Percentiles rank a stretch among this genome's conserved stretches.
These are phyloP conservation scores for Emmonsiellopsis sp. DNA, from an alignment of 2,329 filamentous ascomycete species.

Conservation along the genomic window DNA sequence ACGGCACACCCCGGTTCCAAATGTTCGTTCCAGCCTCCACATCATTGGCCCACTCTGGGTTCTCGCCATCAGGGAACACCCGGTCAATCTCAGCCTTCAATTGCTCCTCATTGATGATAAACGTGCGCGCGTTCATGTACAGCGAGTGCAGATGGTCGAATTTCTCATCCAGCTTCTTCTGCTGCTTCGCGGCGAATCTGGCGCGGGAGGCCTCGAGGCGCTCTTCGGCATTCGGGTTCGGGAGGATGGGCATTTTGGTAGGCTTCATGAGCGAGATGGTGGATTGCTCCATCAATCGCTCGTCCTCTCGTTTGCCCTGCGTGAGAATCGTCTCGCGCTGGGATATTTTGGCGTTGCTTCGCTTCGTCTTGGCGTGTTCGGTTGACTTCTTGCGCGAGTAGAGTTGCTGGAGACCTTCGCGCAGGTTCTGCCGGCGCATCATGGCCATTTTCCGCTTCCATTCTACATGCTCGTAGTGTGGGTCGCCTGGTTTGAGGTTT, in stretches of 20 bases:
- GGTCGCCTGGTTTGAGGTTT: conserved; percentile 26
- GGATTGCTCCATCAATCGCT: conserved; percentile 63
- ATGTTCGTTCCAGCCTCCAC: conserved; percentile 37
- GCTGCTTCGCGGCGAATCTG: conserved; percentile 35
- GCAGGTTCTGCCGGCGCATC: conserved; percentile 61
- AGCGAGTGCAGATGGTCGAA: conserved; percentile 71
- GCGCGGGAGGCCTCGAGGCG: conserved; percentile 38
- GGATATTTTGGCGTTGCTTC: conserved; percentile 41
- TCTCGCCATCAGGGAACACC: conserved; percentile 60
- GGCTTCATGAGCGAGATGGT: conserved; percentile 46
- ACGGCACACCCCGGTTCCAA: conserved; percentile 43
- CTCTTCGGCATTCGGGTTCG: conserved; percentile 55
- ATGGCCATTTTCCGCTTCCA: conserved; percentile 70
- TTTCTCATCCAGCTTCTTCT: conserved; percentile 50
- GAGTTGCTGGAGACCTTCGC: conserved; percentile 60
- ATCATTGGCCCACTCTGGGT: conserved; percentile 34
- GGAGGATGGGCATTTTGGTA: conserved; percentile 43
- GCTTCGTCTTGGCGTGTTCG: conserved; percentile 24
- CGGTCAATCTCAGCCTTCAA: conserved; percentile 64
- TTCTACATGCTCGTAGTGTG: conserved; percentile 41
- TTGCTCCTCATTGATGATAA: conserved; percentile 76
- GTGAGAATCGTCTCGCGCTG: conserved; percentile 44
- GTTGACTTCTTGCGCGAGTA: conserved; percentile 53
- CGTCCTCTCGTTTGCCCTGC: conserved; percentile 65
- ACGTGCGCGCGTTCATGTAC: conserved; percentile 78